Conservation (phyloP, 2,329 filamentous ascomycete species). For the Aspergillus latus region DNA sequence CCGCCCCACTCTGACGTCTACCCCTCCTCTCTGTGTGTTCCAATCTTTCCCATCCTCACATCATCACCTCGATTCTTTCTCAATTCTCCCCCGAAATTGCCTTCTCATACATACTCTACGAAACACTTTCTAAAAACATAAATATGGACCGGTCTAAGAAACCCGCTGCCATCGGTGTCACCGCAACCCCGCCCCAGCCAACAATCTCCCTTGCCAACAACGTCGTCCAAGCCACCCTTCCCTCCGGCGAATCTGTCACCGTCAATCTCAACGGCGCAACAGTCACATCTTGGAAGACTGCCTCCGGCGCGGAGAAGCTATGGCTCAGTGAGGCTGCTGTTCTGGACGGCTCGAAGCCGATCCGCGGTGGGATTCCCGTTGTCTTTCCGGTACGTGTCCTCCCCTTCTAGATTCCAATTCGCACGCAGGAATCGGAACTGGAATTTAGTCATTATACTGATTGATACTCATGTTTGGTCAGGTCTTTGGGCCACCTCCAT, state of each 20-base stretch:
- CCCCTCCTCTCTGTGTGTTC: neutral
- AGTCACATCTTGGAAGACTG: slow-evolving; percentile 88
- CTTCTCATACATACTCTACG: neutral
- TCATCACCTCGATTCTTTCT: neutral
- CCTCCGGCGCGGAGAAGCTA: slow-evolving; percentile 74
- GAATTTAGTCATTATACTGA: neutral
- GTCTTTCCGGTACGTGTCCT: slow-evolving; percentile 76
- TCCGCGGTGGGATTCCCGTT: slow-evolving; percentile 86
- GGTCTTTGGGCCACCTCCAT: slow-evolving; percentile 79
- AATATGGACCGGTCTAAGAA: slow-evolving; percentile 80
- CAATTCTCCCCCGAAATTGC: neutral
- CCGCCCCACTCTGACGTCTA: slow-evolving; percentile 3
- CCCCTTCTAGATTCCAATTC: no score
- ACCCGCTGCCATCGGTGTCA: slow-evolving; percentile 71
- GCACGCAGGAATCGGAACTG: neutral
- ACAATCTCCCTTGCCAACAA: slow-evolving; percentile 72
- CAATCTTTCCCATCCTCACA: neutral
- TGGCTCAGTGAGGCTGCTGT: slow-evolving; percentile 79
- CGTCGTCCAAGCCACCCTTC: slow-evolving; percentile 75
- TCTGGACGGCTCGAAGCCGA: slow-evolving; percentile 83
- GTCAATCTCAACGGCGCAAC: slow-evolving; percentile 90
- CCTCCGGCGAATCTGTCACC: slow-evolving; percentile 81
- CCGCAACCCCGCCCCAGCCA: slow-evolving; percentile 72
- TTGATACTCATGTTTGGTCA: slow-evolving; percentile 14
- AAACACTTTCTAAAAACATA: neutral